phyloP scores from a whole-genome alignment of 2,329 filamentous ascomycete species.

The Pyrenophora seminiperda region DNA sequence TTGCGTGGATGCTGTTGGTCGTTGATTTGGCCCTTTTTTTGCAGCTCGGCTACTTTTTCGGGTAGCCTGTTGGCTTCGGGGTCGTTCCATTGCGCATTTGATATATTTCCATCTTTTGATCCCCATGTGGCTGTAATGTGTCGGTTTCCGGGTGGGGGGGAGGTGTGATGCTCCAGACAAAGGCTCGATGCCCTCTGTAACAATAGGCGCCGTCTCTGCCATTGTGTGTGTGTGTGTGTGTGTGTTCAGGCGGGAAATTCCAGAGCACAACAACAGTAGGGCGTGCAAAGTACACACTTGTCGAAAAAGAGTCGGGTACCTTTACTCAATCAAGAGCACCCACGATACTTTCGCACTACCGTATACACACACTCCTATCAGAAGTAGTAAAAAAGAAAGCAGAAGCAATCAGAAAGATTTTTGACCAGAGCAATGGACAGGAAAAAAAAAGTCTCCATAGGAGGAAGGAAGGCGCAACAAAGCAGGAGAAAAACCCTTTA shows the following conservation, averaged over 20 bases:
- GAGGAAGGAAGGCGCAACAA: no score
- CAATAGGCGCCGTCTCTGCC: slow-evolving; percentile 32
- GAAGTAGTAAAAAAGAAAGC: not conserved
- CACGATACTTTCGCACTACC: not conserved
- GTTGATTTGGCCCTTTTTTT: slow-evolving; percentile 38
- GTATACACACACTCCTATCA: not conserved
- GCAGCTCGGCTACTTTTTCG: slow-evolving; percentile 48
- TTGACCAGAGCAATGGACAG: no score
- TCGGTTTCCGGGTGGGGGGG: slow-evolving; percentile 34
- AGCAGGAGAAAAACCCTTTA: no score
- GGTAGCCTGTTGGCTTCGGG: slow-evolving; percentile 53
- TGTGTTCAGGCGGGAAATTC: not conserved
- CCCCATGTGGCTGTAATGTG: slow-evolving; percentile 33
- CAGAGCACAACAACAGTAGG: not conserved
- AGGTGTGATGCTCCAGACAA: slow-evolving; percentile 40
- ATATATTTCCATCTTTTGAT: slow-evolving; percentile 43
- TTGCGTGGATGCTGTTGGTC: slow-evolving; percentile 53
- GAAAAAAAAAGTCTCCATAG: no score
- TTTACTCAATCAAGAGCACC: slow-evolving; percentile 13
- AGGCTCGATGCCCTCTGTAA: slow-evolving; percentile 43
- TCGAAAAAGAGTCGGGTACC: not conserved
- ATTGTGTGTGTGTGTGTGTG: slow-evolving; percentile 10
- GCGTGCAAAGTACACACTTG: not conserved
- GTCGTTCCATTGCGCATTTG: slow-evolving; percentile 55
- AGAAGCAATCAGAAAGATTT: no score